Evolutionary conservation across 768 basidiomycete genomes (phyloP).

Genomic region (Cubamyces lactineus): DNA sequence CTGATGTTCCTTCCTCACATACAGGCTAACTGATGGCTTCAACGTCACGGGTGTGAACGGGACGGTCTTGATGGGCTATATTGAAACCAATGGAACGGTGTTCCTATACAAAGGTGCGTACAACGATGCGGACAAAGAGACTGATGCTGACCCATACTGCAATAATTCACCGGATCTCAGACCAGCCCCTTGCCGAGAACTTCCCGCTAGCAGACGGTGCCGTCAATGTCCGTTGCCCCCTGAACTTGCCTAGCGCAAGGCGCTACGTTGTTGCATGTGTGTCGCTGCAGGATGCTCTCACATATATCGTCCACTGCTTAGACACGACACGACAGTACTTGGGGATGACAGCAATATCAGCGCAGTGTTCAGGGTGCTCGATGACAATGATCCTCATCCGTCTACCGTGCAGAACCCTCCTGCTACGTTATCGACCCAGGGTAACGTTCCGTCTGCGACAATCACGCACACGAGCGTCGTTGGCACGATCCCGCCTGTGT

Average conservation of each 20-base stretch:
- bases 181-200: slow-evolving; percentile 2
- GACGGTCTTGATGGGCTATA: neutral
- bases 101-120: slow-evolving; percentile 3
- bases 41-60: slow-evolving; percentile 1
- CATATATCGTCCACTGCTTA: neutral
- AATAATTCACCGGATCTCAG: neutral
- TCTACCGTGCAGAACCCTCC: neutral
- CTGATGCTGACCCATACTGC: no score
- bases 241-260: neutral
- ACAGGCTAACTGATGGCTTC: neutral
- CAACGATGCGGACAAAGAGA: no score
- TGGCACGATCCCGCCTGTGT: neutral
- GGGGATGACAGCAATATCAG: slow-evolving; percentile 3
- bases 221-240: slow-evolving; percentile 5
- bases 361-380: neutral
- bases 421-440: neutral
- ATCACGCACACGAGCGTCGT: slow-evolving; percentile 5
- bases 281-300: neutral
- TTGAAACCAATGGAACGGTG: neutral
- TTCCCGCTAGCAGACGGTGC: neutral
- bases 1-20: neutral
- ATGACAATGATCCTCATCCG: neutral
- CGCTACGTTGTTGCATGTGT: slow-evolving; percentile 4
- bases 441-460: slow-evolving; percentile 4
- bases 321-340: neutral